These are phyloP conservation scores for Ophiocytium majus DNA, from an alignment of 352 stramenopile species.

Conservation along the genomic window DNA sequence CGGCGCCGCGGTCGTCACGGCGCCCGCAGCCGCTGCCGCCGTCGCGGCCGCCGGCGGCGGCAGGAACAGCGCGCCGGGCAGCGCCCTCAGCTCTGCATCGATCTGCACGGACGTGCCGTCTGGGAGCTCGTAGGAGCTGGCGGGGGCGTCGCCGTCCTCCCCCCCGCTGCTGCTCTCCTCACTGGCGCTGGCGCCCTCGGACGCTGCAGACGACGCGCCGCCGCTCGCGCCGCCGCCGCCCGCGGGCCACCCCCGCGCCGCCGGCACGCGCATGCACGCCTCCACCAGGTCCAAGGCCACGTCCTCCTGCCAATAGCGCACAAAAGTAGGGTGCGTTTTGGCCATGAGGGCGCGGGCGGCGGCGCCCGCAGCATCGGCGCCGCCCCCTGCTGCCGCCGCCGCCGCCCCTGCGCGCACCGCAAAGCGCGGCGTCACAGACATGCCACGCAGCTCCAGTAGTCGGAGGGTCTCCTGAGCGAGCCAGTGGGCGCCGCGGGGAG, in stretches of 20 bases:
- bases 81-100: slow-evolving; percentile 68
- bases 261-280: slow-evolving; percentile 6
- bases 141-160: slow-evolving; percentile 31
- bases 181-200: background rate
- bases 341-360: background rate
- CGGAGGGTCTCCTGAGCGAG: slow-evolving; percentile 52
- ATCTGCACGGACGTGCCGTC: slow-evolving; percentile 78
- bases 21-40: slow-evolving; percentile 64
- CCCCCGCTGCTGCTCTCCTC: background rate
- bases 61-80: slow-evolving; percentile 75
- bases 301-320: background rate
- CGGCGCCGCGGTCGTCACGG: slow-evolving; percentile 69
- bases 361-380: no score
- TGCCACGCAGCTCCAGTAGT: background rate
- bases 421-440: background rate
- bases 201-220: background rate
- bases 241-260: background rate
- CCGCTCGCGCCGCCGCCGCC: background rate
- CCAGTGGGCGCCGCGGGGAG: slow-evolving; percentile 52
- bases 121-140: slow-evolving; percentile 64
- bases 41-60: slow-evolving; percentile 24
- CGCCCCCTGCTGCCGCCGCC: no score
- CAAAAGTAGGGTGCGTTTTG: background rate
- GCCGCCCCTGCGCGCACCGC: no score
- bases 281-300: background rate